phyloP scores from a whole-genome alignment of 1,139 yeast species.

The Hyphopichia fennica region DNA sequence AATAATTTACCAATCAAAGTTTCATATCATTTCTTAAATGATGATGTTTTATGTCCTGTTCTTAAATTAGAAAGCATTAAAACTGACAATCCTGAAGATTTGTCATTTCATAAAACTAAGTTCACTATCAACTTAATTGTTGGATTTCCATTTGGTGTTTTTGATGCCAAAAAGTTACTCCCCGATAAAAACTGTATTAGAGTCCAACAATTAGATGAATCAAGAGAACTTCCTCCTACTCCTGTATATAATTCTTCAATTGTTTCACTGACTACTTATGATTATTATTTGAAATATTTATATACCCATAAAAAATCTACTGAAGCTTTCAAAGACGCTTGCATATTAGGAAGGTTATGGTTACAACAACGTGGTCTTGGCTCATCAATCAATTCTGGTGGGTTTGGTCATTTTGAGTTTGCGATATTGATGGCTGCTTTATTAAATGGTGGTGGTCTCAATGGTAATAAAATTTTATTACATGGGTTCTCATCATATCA shows the following conservation, averaged over 20 bases:
- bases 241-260: conserved; percentile 84
- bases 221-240: conserved; percentile 63
- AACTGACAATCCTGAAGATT: conserved; percentile 48
- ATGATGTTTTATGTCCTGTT: conserved; percentile 66
- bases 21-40: conserved; percentile 59
- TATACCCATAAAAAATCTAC: conserved; percentile 76
- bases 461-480: conserved; percentile 71
- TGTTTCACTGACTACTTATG: conserved; percentile 65
- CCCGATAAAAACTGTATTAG: conserved; percentile 82
- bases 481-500: conserved; percentile 93
- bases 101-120: conserved; percentile 64
- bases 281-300: conserved; percentile 68
- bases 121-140: conserved; percentile 70
- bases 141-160: conserved; percentile 68
- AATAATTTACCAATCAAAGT: conserved; percentile 57
- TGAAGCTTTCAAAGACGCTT: conserved; percentile 86
- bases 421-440: conserved; percentile 78
- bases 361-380: conserved; percentile 80
- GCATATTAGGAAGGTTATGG: conserved; percentile 87
- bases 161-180: conserved; percentile 72
- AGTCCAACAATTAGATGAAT: conserved; percentile 45
- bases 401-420: conserved; percentile 93
- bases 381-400: conserved; percentile 63
- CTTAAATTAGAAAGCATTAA: conserved; percentile 53
- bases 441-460: conserved; percentile 79